Conservation (phyloP, 1,284 basidiomycete genomes). For the Apiotrichum siamense region DNA sequence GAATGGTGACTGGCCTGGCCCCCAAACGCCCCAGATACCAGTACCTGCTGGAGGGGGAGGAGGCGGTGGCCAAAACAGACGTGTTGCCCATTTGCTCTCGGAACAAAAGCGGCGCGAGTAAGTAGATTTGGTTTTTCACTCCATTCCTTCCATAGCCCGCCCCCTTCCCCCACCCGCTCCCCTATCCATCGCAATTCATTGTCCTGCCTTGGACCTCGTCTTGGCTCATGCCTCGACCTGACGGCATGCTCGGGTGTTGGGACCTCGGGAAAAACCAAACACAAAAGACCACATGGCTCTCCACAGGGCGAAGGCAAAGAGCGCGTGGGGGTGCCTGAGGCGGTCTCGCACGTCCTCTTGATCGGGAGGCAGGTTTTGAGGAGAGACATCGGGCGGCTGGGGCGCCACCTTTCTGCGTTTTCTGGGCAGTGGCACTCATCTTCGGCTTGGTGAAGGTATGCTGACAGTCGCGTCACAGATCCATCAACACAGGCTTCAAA, state of each 20-base stretch:
- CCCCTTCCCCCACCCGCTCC: background rate
- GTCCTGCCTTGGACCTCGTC: background rate
- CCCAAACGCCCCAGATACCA: slow-evolving; percentile 1
- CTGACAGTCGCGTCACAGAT: slow-evolving; percentile 23
- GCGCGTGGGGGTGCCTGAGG: background rate
- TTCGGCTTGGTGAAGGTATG: background rate
- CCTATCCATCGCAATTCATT: background rate
- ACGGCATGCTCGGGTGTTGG: background rate
- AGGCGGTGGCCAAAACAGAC: slow-evolving; percentile 31
- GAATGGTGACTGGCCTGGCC: slow-evolving; percentile 11
- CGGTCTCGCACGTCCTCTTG: too few species aligned
- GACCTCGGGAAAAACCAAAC: background rate
- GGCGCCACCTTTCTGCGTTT: too few species aligned
- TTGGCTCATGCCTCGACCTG: background rate
- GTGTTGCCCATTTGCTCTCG: slow-evolving; percentile 41
- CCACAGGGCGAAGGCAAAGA: too few species aligned
- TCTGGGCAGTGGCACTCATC: too few species aligned
- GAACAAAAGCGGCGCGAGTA: slow-evolving; percentile 46
- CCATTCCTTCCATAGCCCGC: background rate
- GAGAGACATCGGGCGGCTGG: too few species aligned
- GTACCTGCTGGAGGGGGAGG: slow-evolving; percentile 5
- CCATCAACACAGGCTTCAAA: slow-evolving; percentile 42
- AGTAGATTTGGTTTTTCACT: slow-evolving; percentile 11
- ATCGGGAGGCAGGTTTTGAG: too few species aligned
- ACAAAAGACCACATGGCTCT: too few species aligned